Conservation (phyloP, 2,329 filamentous ascomycete species). For the Knoxdaviesia capensis region DNA sequence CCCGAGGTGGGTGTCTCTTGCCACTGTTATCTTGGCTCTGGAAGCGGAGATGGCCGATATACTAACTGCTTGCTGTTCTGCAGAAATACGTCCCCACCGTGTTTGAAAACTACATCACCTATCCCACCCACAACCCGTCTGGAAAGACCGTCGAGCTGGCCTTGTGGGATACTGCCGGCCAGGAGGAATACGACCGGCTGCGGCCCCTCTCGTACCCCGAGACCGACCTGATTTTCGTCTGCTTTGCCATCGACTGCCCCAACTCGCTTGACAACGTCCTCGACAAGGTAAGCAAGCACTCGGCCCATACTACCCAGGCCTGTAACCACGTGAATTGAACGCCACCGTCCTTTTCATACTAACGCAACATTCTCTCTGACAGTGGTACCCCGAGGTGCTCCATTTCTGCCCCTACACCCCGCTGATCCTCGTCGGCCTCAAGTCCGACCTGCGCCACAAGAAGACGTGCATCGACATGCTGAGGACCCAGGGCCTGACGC, state of each 20-base stretch:
- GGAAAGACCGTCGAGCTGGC: conserved; percentile 94
- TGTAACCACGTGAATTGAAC: neutral
- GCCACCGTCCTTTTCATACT: neutral
- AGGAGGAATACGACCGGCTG: conserved; percentile 95
- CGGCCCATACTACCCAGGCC: neutral
- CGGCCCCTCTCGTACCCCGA: conserved; percentile 93
- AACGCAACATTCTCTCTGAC: conserved; percentile 1
- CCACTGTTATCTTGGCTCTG: no score
- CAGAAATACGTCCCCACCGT: conserved; percentile 99
- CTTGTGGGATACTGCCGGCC: conserved; percentile 94
- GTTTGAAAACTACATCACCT: conserved; percentile 99
- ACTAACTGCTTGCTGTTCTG: neutral
- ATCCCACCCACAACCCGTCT: conserved; percentile 68
- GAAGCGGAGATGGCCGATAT: neutral
- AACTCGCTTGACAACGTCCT: conserved; percentile 97
- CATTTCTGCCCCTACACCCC: conserved; percentile 98
- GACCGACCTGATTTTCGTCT: conserved; percentile 94
- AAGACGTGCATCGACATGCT: conserved; percentile 95
- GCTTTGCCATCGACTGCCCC: conserved; percentile 96
- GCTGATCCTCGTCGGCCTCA: conserved; percentile 85
- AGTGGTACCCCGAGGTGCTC: conserved; percentile 99
- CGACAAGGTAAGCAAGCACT: conserved; percentile 57
- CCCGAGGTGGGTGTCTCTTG: conserved; percentile 49
- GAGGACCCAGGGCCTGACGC: conserved; percentile 90
- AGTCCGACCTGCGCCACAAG: conserved; percentile 90